Evolutionary conservation across 306 rosid species (phyloP), one percentile per base, ranked within the genome.

Genomic region (Sicyos baderoa): DNA sequence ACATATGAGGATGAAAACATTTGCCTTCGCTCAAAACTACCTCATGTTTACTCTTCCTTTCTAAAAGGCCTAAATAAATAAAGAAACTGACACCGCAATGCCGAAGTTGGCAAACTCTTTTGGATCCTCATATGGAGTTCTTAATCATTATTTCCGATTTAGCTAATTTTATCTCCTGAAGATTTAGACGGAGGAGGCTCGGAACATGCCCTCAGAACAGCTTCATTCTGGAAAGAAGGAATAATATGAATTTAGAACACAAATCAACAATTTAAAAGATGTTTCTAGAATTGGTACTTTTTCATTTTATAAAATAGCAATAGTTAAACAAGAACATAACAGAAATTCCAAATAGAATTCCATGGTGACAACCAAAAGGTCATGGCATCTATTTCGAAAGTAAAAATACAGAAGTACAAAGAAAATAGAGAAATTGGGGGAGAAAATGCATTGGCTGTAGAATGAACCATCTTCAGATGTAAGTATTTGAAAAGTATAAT

Each of bases 201-300:
- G 14, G 93, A 86, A 74, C 96, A 86, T 17, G 96, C 95, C 87
- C 52, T 93, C 68, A 93, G 75, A 52, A 89, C 97, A 78, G 97
- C 91, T 72, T 93, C 98, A 78, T 89, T 93, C 95, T 87, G 84
- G 68, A 70, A 68, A 37, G 10, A 22, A 44, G 42, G 5, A 60
- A 62, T n/a, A 48, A 47, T 27, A 7, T 12, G 27, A 37, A 73
- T 44, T 53, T 56, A 21, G 64, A 79, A 52, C 61, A 74, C 66
- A 23, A 6, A 56, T 56, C 42, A 57, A 54, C 21, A 66, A 42
- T 14, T 68, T 22, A 60, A 54, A n/a, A 54, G 53, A 27, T 2
- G 48, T 6, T 49, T 54, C 12, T 17, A 18, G 4, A 65, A 54
- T 10, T 49, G 29, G 57, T 8, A 47, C 23, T 13, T 22, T 59